Evolutionary conservation across 805 yeast genomes (phyloP).

Genomic region (Yarrowia keelungensis): DNA sequence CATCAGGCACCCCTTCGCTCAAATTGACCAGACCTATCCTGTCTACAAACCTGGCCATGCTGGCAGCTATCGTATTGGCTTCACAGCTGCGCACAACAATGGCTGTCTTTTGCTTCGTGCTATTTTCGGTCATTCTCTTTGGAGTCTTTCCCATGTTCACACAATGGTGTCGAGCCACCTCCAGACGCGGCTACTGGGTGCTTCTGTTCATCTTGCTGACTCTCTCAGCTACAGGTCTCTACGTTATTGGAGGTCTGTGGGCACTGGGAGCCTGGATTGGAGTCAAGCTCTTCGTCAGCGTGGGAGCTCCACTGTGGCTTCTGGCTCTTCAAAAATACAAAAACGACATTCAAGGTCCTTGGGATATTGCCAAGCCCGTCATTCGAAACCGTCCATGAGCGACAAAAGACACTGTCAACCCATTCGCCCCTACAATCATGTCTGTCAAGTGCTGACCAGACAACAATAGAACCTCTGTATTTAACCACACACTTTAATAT

Average conservation of each 20-base stretch:
- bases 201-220: slow-evolving; percentile 44
- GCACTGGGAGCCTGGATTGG: slow-evolving; percentile 59
- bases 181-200: slow-evolving; percentile 45
- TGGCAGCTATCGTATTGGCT: slow-evolving; percentile 88
- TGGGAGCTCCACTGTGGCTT: slow-evolving; percentile 74
- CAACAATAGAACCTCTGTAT: slow-evolving; percentile 16
- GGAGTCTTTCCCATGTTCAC: slow-evolving; percentile 77
- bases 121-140: slow-evolving; percentile 72
- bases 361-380: slow-evolving; percentile 87
- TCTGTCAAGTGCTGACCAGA: slow-evolving; percentile 39
- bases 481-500: slow-evolving; percentile 14
- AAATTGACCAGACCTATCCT: slow-evolving; percentile 56
- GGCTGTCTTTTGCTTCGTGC: slow-evolving; percentile 82
- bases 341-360: slow-evolving; percentile 86
- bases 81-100: slow-evolving; percentile 79
- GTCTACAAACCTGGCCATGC: slow-evolving; percentile 80
- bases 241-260: slow-evolving; percentile 53
- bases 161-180: slow-evolving; percentile 59
- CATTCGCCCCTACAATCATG: not conserved
- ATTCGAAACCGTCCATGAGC: slow-evolving; percentile 46
- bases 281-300: slow-evolving; percentile 57
- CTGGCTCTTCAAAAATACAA: slow-evolving; percentile 76
- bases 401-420: not conserved
- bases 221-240: slow-evolving; percentile 47
- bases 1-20: slow-evolving; percentile 42